phyloP scores from a whole-genome alignment of 192 early-diverging fungal genomes.

The Mortierella hygrophila region DNA sequence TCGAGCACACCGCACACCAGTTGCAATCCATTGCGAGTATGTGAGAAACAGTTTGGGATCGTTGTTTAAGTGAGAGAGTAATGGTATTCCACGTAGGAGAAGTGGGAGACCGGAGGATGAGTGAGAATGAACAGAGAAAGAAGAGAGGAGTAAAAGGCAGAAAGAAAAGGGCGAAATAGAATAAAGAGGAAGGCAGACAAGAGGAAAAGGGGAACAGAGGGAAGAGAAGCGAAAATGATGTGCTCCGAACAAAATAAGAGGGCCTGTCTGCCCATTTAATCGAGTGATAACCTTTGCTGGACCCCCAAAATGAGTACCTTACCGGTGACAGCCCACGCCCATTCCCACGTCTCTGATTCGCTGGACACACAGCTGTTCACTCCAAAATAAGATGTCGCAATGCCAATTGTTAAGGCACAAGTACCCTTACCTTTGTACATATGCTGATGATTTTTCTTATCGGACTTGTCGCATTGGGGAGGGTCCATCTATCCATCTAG shows the following conservation, averaged over 20 bases:
- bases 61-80: neutral
- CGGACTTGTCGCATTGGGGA: neutral
- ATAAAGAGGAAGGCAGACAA: neutral
- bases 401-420: neutral
- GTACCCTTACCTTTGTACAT: neutral
- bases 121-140: neutral
- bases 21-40: conserved; percentile 43
- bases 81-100: neutral
- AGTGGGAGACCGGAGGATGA: neutral
- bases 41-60: neutral
- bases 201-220: neutral
- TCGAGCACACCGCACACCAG: conserved; percentile 56
- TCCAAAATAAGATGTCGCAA: conserved; percentile 1
- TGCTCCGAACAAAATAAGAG: conserved; percentile 1
- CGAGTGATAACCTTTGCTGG: conserved; percentile 15
- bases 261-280: neutral
- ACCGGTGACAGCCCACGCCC: conserved; percentile 22
- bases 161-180: neutral
- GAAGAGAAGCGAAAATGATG: neutral
- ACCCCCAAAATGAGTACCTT: conserved; percentile 50
- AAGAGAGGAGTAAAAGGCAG: neutral
- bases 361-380: neutral
- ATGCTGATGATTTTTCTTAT: neutral
- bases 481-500: neutral
- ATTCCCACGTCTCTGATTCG: neutral